Evolutionary conservation across 306 rosid species (phyloP).

Genomic region (Casuarina equisetifolia): DNA sequence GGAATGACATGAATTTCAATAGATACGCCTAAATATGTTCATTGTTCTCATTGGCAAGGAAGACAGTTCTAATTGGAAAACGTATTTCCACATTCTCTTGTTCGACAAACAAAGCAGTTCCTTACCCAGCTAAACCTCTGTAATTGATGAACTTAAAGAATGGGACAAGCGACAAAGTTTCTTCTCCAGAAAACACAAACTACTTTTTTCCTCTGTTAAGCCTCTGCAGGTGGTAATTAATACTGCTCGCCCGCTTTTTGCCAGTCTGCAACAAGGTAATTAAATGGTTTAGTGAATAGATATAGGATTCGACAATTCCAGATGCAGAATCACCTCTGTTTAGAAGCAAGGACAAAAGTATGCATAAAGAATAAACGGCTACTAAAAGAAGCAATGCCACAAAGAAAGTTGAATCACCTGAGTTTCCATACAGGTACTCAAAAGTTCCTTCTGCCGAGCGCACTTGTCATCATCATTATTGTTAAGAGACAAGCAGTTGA

Average conservation of each 20-base stretch:
- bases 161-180: background rate
- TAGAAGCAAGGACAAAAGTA: background rate
- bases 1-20: background rate
- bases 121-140: conserved; percentile 22
- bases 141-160: conserved; percentile 19
- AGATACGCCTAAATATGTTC: background rate
- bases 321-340: background rate
- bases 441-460: conserved; percentile 54
- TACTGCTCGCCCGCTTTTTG: conserved; percentile 73
- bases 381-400: conserved; percentile 12
- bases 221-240: conserved; percentile 93
- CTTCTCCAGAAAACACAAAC: conserved; percentile 24
- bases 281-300: conserved; percentile 10
- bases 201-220: conserved; percentile 80
- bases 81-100: conserved; percentile 21
- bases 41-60: background rate
- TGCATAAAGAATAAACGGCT: background rate
- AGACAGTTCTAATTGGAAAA: background rate
- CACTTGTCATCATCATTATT: conserved; percentile 45
- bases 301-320: background rate
- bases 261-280: conserved; percentile 50
- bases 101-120: conserved; percentile 18
- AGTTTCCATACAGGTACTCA: conserved; percentile 65
- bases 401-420: conserved; percentile 51
- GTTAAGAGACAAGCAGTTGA: conserved; percentile 66